These are phyloP conservation scores for Aspergillus neoniger DNA, from an alignment of 2,329 filamentous ascomycete species.

Conservation along the genomic window DNA sequence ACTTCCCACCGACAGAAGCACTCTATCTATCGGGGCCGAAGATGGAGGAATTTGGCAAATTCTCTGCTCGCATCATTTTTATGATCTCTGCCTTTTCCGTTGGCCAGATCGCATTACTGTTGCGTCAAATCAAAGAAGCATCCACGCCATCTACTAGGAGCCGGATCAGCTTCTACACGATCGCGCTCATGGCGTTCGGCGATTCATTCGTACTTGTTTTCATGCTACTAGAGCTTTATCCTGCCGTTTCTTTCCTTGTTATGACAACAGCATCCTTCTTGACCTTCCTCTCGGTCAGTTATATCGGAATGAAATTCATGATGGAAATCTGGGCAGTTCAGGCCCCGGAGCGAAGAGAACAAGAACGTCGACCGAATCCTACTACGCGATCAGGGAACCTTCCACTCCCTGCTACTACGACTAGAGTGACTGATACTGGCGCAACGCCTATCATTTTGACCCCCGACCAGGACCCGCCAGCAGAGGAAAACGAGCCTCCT, in stretches of 20 bases:
- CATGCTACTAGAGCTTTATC: constrained; percentile 57
- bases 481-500: constrained; percentile 37
- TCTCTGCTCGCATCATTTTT: constrained; percentile 55
- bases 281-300: constrained; percentile 61
- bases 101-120: constrained; percentile 58
- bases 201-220: constrained; percentile 62
- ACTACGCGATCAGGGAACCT: constrained; percentile 41
- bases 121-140: constrained; percentile 65
- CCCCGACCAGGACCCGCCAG: constrained; percentile 58
- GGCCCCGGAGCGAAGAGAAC: constrained; percentile 45
- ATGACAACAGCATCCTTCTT: constrained; percentile 60
- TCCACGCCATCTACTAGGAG: constrained; percentile 66
- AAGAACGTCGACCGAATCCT: constrained; percentile 32
- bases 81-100: constrained; percentile 53
- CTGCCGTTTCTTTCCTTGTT: constrained; percentile 57
- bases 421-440: constrained; percentile 46
- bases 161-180: constrained; percentile 65
- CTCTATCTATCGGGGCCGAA: constrained; percentile 60
- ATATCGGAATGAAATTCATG: constrained; percentile 66
- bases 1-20: constrained; percentile 53
- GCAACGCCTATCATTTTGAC: constrained; percentile 60
- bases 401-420: constrained; percentile 55
- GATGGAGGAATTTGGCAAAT: constrained; percentile 56
- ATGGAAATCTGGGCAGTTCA: constrained; percentile 69
- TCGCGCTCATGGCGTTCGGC: constrained; percentile 62